Base-by-base conservation (phyloP, 441 rosid genomes). In the Populus hybrid region DNA sequence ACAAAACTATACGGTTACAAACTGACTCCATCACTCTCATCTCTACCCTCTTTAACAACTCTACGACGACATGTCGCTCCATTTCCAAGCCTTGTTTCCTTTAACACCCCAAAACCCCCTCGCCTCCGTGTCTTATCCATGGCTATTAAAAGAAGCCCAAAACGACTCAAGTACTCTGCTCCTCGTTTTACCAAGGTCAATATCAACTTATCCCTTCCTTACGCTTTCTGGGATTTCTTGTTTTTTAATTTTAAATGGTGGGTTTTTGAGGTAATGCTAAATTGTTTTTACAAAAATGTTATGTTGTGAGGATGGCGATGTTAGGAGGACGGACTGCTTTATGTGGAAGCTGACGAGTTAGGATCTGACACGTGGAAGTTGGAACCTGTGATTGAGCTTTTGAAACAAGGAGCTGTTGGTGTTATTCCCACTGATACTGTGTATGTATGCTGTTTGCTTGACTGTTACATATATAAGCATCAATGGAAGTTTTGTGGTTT, bases 361-460 rank as follows among this genome's bases (percentile, higher is more conserved):
- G 97, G 99, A 69, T 85, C 79, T 40, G 99, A 93, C 79, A 78
- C 78, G 30, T 93, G 97, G 98, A 91, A 89, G 79, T 81, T 93
- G 75, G 90, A 89, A 68, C 89, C 92, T 6, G 85, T 93, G 21
- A 71, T 92, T 63, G 87, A 90, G 12, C 94, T 92, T 74, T 81
- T 95, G 85, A 94, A 89, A 42, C 80, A 89, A 83, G 98, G 97
- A 82, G 99, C 98, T 79, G 98, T 95, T 69, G 98, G 98, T 35
- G 93, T 94, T 78, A 90, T 95, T 73, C 98, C 99, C 73, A 95
- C 99, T 24, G 99, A 95, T 68, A 91, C 98, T 2, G 83, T 92
- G 93, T 95, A 86, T 71, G 89, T 20, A 40, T 50, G 8, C 21
- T 21, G 28, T 24, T 46, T 42, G 16, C 14, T 11, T 11, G 6